phyloP scores from a whole-genome alignment of 2,329 filamentous ascomycete genomes.

The Apiospora sp. region DNA sequence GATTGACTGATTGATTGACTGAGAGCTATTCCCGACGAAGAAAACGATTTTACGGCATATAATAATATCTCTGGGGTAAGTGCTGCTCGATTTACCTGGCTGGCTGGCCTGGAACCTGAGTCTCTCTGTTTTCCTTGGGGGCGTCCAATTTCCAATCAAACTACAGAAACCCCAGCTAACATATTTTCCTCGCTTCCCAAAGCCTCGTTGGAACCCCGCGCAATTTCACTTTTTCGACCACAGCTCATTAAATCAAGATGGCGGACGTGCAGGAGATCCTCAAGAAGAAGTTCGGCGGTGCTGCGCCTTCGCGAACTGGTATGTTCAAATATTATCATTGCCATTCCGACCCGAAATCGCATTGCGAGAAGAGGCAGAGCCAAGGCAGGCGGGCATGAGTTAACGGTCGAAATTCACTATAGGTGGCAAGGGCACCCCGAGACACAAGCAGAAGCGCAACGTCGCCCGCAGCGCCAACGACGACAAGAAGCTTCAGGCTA shows the following conservation, averaged over 20 bases:
- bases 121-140: constrained; percentile 5
- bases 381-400: neutral
- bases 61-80: constrained; percentile 33
- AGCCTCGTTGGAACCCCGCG: constrained; percentile 23
- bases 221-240: constrained; percentile 20
- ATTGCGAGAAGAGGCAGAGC: neutral
- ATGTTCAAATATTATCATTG: constrained; percentile 30
- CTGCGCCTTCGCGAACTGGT: constrained; percentile 44
- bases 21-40: constrained; percentile 29
- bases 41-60: constrained; percentile 29
- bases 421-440: constrained; percentile 95
- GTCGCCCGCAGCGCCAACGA: constrained; percentile 92
- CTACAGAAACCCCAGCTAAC: constrained; percentile 21
- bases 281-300: constrained; percentile 46
- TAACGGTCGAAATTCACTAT: constrained; percentile 27
- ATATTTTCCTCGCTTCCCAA: constrained; percentile 23
- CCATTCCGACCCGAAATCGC: neutral
- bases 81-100: constrained; percentile 23
- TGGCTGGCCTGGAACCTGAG: constrained; percentile 6
- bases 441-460: constrained; percentile 98
- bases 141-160: constrained; percentile 20
- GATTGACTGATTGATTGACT: constrained; percentile 30
- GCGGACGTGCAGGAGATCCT: constrained; percentile 55
- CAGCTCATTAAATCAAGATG: constrained; percentile 34
- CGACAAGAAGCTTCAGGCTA: constrained; percentile 98